These are phyloP conservation scores for Pythium brassicae DNA, from an alignment of 352 stramenopile genomes.

Conservation along the genomic window DNA sequence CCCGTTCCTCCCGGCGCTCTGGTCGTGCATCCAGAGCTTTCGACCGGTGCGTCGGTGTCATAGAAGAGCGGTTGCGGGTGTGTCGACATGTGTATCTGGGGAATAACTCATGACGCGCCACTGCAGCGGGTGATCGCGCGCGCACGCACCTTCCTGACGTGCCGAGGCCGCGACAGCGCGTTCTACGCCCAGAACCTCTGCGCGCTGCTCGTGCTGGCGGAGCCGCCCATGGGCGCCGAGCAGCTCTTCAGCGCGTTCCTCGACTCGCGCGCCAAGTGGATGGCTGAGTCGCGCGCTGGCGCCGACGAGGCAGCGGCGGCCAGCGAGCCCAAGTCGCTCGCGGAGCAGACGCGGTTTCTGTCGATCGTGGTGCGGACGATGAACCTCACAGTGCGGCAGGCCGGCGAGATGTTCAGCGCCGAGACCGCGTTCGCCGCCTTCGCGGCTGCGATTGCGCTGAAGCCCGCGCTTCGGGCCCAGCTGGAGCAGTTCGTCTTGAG, in stretches of 20 bases:
- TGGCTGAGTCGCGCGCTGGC: slow-evolving; percentile 12
- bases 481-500: slow-evolving; percentile 28
- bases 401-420: slow-evolving; percentile 52
- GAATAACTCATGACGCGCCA: not conserved
- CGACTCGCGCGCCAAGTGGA: slow-evolving; percentile 46
- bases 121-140: slow-evolving; percentile 42
- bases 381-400: slow-evolving; percentile 45
- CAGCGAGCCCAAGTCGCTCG: slow-evolving; percentile 10
- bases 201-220: slow-evolving; percentile 34
- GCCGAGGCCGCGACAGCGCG: slow-evolving; percentile 37
- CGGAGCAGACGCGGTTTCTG: slow-evolving; percentile 28
- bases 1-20: slow-evolving; percentile 62
- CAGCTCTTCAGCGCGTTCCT: slow-evolving; percentile 47
- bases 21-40: slow-evolving; percentile 68
- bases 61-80: no score
- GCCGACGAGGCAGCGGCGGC: slow-evolving; percentile 2
- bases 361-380: slow-evolving; percentile 59
- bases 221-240: slow-evolving; percentile 19
- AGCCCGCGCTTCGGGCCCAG: slow-evolving; percentile 20
- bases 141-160: slow-evolving; percentile 45
- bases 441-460: slow-evolving; percentile 18
- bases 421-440: slow-evolving; percentile 17
- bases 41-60: slow-evolving; percentile 38
- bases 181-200: slow-evolving; percentile 74
- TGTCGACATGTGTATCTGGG: not conserved